Conservation (phyloP, 495 filamentous ascomycete genomes). For the Halenospora varia region DNA sequence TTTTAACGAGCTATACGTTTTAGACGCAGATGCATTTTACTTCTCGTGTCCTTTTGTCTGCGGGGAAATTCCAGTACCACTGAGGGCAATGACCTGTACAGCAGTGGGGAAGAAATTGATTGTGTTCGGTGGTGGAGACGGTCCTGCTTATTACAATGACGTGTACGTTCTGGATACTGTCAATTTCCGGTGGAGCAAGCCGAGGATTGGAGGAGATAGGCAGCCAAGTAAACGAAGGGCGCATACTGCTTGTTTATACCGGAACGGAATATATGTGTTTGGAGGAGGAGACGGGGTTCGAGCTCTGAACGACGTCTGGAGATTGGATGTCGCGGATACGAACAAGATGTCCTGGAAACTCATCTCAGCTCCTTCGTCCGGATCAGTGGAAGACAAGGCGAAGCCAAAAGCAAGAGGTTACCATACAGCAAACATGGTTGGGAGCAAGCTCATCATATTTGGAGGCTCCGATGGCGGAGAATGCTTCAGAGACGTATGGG, state of each 20-base stretch:
- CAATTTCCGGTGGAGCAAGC: conserved; percentile 55
- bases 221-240: conserved; percentile 52
- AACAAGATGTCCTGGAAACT: conserved; percentile 61
- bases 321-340: conserved; percentile 58
- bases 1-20: conserved; percentile 62
- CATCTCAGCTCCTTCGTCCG: conserved; percentile 39
- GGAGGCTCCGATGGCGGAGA: conserved; percentile 62
- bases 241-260: conserved; percentile 62
- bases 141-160: conserved; percentile 64
- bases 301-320: conserved; percentile 64
- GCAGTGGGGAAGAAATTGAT: conserved; percentile 63
- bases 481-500: conserved; percentile 66
- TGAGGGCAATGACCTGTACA: conserved; percentile 64
- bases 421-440: conserved; percentile 67
- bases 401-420: conserved; percentile 59
- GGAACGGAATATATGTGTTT: conserved; percentile 64
- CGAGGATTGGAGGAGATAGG: conserved; percentile 47
- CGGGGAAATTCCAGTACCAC: conserved; percentile 56
- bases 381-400: conserved; percentile 23
- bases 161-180: conserved; percentile 64
- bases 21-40: conserved; percentile 62
- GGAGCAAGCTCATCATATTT: conserved; percentile 62
- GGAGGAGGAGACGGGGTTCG: conserved; percentile 62
- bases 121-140: conserved; percentile 62
- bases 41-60: conserved; percentile 54